phyloP scores from a whole-genome alignment of 2,329 filamentous ascomycete genomes.

The Sarocladium brachiariae region DNA sequence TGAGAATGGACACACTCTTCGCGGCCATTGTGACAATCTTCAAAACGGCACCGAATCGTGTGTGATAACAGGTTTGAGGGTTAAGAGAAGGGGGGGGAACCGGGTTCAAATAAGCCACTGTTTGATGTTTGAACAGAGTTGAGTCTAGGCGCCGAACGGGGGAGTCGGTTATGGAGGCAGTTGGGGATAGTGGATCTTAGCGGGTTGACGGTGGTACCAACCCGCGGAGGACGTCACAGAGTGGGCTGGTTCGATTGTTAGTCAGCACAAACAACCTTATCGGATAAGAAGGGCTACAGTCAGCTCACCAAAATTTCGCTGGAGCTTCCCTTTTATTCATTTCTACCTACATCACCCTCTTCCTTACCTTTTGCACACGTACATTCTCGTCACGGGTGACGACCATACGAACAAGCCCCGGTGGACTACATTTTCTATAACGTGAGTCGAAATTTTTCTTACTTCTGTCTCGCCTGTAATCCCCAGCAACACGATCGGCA shows the following conservation, averaged over 20 bases:
- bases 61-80: no score
- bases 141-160: no score
- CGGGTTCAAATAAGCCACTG: neutral
- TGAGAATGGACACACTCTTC: conserved; percentile 68
- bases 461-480: neutral
- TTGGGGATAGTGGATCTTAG: conserved; percentile 7
- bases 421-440: no score
- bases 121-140: neutral
- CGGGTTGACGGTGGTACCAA: neutral
- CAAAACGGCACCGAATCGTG: neutral
- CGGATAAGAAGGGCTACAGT: neutral
- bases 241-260: neutral
- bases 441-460: neutral
- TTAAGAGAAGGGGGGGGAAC: neutral
- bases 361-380: neutral
- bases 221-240: conserved; percentile 1
- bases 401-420: no score
- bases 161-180: neutral
- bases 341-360: neutral
- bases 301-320: conserved; percentile 6
- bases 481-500: neutral
- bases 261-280: neutral
- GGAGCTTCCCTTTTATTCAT: conserved; percentile 4
- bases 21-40: conserved; percentile 46
- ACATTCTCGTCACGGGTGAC: no score